Evolutionary conservation across 352 stramenopile genomes (phyloP), one percentile per base, ranked within the genome.

Genomic region (Phytophthora boehmeriae): DNA sequence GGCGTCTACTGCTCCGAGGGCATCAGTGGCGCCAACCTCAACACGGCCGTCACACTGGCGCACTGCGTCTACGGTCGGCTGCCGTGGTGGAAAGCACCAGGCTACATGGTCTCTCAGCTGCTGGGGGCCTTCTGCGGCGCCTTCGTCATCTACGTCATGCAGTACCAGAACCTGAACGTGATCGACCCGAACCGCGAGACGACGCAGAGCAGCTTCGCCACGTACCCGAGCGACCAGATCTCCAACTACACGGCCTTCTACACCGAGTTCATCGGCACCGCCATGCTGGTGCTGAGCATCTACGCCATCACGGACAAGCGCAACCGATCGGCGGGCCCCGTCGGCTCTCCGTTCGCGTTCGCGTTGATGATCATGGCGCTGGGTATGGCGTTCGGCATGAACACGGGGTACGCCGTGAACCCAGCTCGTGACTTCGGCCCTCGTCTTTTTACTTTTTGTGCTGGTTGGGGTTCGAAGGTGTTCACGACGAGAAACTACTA

Each of bases 121-220:
- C 38, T 44, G 5, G 38, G 38, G 1, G 38, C 38, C 13, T 44
- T 44, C 38, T 22, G 10, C 38, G 38, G 38, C 14, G 38, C 38
- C 38, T 44, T 44, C 38, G 38, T 44, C 13, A 44, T 44, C 38
- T 44, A 44, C 38, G 38, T 44, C 13, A 44, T 44, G 38, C 38
- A 44, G 38, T 44, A 44, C 38, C 38, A 44, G 38, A 44, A 44
- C 38, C 38, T 44, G 38, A 44, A 44, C 38, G 38, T 44, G 38
- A 22, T 44, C 14, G 38, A 44, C 38, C 38, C 38, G 38, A 44
- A 44, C 38, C 38, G 38, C 38, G 38, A 44, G 38, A 44, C 38
- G 14, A 44, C 38, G 38, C 38, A 44, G 38, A 44, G 38, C 14
- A 44, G 38, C 38, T 44, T 44, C 38, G 20, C 38, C 11, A 44